phyloP scores from a whole-genome alignment of 495 filamentous ascomycete genomes.

The Stereocaulon alpinum region DNA sequence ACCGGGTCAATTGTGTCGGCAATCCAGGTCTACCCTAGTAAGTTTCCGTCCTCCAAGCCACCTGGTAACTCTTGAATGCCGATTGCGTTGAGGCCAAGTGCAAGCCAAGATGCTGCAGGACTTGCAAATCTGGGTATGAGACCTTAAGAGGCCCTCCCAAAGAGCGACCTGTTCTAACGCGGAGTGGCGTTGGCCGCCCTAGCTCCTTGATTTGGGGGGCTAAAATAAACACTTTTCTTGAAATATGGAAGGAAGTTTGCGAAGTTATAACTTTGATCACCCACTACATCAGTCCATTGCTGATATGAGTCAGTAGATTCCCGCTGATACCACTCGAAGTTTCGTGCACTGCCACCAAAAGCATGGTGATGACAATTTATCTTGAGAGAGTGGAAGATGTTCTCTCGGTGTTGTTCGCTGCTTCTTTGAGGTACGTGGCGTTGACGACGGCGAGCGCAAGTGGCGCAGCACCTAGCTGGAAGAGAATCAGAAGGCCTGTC shows the following conservation, averaged over 20 bases:
- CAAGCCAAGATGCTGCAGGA: slow-evolving; percentile 32
- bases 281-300: slow-evolving; percentile 45
- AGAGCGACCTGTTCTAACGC: slow-evolving; percentile 32
- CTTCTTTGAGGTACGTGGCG: too few relatives aligned
- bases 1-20: slow-evolving; percentile 21
- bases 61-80: slow-evolving; percentile 25
- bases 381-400: too few relatives aligned
- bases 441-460: too few relatives aligned
- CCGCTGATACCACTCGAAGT: too few relatives aligned
- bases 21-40: slow-evolving; percentile 17
- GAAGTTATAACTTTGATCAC: slow-evolving; percentile 45
- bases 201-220: slow-evolving; percentile 31
- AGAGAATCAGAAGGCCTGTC: too few relatives aligned
- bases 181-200: slow-evolving; percentile 36
- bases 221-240: slow-evolving; percentile 41
- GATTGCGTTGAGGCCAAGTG: slow-evolving; percentile 24
- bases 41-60: slow-evolving; percentile 27
- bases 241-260: slow-evolving; percentile 44
- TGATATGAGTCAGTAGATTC: too few relatives aligned
- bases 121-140: slow-evolving; percentile 31
- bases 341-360: too few relatives aligned
- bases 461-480: too few relatives aligned
- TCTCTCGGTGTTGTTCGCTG: too few relatives aligned
- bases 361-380: too few relatives aligned
- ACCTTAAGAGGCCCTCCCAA: slow-evolving; percentile 39